phyloP scores from a whole-genome alignment of 495 filamentous ascomycete species.

The Penicilliopsis zonata region DNA sequence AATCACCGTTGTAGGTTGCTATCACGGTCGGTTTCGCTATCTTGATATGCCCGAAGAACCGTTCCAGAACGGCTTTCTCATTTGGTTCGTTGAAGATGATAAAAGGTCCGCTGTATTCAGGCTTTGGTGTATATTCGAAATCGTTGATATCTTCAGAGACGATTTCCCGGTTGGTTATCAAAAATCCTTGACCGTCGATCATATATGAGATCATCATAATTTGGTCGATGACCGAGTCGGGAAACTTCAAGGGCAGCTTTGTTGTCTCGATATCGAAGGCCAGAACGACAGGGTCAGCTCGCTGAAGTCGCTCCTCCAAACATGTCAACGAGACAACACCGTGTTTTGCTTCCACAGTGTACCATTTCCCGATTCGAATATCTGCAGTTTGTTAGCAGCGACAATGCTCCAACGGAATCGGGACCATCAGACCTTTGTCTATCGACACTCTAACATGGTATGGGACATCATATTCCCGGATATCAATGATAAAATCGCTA shows the following conservation, averaged over 20 bases:
- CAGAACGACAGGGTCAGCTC: constrained; percentile 90
- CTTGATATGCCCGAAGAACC: constrained; percentile 94
- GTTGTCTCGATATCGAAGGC: constrained; percentile 98
- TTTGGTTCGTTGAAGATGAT: constrained; percentile 97
- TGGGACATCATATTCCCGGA: constrained; percentile 97
- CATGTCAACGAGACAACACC: constrained; percentile 69
- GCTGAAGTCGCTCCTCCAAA: constrained; percentile 76
- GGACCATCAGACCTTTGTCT: constrained; percentile 57
- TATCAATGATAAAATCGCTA: constrained; percentile 97
- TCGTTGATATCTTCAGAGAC: constrained; percentile 96
- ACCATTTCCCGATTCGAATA: constrained; percentile 96
- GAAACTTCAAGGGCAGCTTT: constrained; percentile 93
- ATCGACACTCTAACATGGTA: constrained; percentile 99
- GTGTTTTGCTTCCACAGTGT: constrained; percentile 88
- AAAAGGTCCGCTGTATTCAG: constrained; percentile 89
- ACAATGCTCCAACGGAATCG: background rate
- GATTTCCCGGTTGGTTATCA: constrained; percentile 97
- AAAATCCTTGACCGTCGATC: constrained; percentile 97
- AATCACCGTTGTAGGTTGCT: constrained; percentile 99
- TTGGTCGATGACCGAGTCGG: constrained; percentile 90
- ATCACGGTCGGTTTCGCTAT: constrained; percentile 91
- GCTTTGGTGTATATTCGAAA: constrained; percentile 96
- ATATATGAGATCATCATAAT: constrained; percentile 99
- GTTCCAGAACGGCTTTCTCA: constrained; percentile 74
- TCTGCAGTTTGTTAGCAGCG: constrained; percentile 36